Conservation (phyloP, 441 rosid genomes). For the Populus trichocarpa region DNA sequence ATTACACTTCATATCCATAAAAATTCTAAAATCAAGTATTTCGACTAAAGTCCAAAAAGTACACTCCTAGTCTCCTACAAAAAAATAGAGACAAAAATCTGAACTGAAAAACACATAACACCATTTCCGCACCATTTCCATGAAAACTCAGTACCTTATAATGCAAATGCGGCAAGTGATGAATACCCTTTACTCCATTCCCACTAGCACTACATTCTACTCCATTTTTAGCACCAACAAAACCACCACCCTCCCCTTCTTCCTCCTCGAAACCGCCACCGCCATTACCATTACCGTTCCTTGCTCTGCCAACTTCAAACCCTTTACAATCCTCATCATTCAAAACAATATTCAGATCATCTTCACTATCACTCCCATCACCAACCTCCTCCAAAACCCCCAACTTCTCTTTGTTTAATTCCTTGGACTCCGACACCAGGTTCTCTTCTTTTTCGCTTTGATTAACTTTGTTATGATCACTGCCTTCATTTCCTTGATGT, state of each 20-base stretch:
- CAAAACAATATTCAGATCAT: conserved; percentile 60
- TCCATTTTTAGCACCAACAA: conserved; percentile 17
- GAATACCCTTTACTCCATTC: conserved; percentile 22
- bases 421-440: conserved; percentile 5
- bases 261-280: conserved; percentile 16
- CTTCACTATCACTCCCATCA: conserved; percentile 59
- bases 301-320: conserved; percentile 13
- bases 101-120: not conserved
- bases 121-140: not conserved
- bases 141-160: conserved; percentile 23
- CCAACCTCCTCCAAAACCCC: conserved; percentile 18
- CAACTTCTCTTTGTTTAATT: conserved; percentile 13
- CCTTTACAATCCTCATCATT: conserved; percentile 47
- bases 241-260: conserved; percentile 5
- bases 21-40: not conserved
- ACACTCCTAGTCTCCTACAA: not conserved
- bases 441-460: not conserved
- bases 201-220: conserved; percentile 10
- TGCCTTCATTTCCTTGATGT: conserved; percentile 13
- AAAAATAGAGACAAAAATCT: not conserved
- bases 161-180: conserved; percentile 14
- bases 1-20: not conserved
- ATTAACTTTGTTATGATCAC: not conserved
- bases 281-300: conserved; percentile 12
- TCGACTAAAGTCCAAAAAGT: not conserved